Evolutionary conservation across 805 yeast species (phyloP).

Genomic region (Schizosaccharomyces japonicus): DNA sequence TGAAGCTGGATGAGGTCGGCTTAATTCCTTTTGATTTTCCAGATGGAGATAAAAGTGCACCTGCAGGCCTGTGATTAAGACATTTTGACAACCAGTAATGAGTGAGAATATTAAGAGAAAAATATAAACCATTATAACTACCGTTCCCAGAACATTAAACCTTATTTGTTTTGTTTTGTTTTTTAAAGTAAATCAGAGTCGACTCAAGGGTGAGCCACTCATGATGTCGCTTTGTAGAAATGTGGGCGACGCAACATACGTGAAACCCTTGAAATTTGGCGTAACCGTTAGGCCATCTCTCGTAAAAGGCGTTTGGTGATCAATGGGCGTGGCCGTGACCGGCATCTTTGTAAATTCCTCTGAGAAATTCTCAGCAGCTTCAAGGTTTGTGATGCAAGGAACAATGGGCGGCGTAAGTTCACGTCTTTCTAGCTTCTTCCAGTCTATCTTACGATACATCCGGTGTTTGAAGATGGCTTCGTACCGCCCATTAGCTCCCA

Average conservation of each 20-base stretch:
- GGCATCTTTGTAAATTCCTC: constrained; percentile 50
- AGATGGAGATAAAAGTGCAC: too few species aligned
- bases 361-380: constrained; percentile 65
- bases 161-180: too few species aligned
- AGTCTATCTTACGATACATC: constrained; percentile 53
- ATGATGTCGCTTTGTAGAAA: too few species aligned
- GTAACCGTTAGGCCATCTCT: not conserved
- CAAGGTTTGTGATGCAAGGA: constrained; percentile 66
- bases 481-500: constrained; percentile 28
- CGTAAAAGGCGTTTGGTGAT: not conserved
- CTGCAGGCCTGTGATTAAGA: too few species aligned
- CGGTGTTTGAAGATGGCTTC: constrained; percentile 34
- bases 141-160: too few species aligned
- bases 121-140: too few species aligned
- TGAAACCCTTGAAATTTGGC: not conserved
- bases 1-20: too few species aligned
- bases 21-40: too few species aligned
- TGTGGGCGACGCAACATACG: constrained; percentile 3
- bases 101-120: too few species aligned
- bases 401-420: constrained; percentile 45
- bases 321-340: constrained; percentile 12
- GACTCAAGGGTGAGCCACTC: too few species aligned
- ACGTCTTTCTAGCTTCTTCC: constrained; percentile 34
- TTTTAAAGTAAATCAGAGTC: too few species aligned
- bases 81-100: too few species aligned